Base-by-base conservation (phyloP, 23 red algal genomes). In the Gracilaria caudata region DNA sequence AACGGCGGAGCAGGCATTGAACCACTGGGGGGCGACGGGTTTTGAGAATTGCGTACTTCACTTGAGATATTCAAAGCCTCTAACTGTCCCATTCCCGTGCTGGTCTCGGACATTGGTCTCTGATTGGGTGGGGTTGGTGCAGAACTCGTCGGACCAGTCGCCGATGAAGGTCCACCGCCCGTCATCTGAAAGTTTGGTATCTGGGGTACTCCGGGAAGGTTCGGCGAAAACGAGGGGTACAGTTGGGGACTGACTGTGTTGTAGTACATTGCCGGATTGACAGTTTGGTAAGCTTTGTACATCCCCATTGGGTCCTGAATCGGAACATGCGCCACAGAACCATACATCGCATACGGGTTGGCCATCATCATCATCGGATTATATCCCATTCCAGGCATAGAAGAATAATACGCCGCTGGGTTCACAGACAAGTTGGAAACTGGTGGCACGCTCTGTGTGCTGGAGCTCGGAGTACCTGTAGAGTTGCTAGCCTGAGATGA, bases 181-280 rank as follows among this genome's bases (percentile, higher is more conserved):
- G 39, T 26, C 21, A 37, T 70, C 76, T 58, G 78, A 53, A 55
- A 59, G 23, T 60, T 76, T 10, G 43, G 36, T 41, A 68, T 45
- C 39, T 54, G 65, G 28, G 71, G 33, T 55, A 79, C 4, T 65
- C 71, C 72, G n/a, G 71, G 84, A 45, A 89, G 44, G 33, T 60
- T 64, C 10, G 68, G 84, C 36, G 58, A 78, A 37, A 63, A 64
- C n/a, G 84, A 78, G 30, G 72, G 21, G 37, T 78, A 76, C 49
- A 79, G 53, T n/a, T 64, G 57, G 25, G 87, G 87, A 75, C 80
- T 91, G 16, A 91, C 38, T 23, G 19, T 82, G 40, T 53, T 72
- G 77, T 91, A 91, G 54, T 93, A 93, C 81, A 87, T 87, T 13
- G 90, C 90, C 30, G 90, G 90, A 44, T 93, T 93, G 28, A 93